Evolutionary conservation across 2,329 filamentous ascomycete species (phyloP), one percentile per base, ranked within the genome.

Genomic region (Tolypocladium guangdongense): DNA sequence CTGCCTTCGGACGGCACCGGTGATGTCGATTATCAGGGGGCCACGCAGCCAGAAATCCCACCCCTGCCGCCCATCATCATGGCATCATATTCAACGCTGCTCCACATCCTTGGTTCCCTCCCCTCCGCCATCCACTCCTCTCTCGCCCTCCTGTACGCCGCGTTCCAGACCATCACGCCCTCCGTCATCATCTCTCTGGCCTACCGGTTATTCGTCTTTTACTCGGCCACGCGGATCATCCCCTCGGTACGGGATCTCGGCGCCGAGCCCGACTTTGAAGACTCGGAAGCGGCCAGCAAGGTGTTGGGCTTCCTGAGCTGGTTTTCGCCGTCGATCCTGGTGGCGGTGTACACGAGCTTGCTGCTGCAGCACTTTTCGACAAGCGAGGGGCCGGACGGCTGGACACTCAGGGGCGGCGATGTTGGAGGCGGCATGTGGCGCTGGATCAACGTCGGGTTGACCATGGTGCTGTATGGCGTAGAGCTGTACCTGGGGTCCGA

Each of bases 1-100:
- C 83, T 92, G 60, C 90, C 93, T 3, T 91, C 88, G 5, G 83
- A 80, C n/a, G 75, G 79, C 32, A 74, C 78, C 35, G 78, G 82
- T 33, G 72, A 75, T 3, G 70, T 76, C 4, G 78, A 78, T 48
- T 71, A 72, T 55, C 68, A 75, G 50, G 70, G 73, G 35, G 67
- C 72, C 2, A 65, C 80, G 16, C 87, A 95, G 56, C 84, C 88
- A n/a, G 91, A 95, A 30, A 93, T 97, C 57, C 93, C 93, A 39
- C 93, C 93, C n/a, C 78, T 99, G 45, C 93, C 93, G 16, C 93
- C 93, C 1, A 90, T 97, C 59, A 92, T 99, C 68, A 97, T 97
- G 92, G 93, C 92, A 6, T 96, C 91, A 7, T 97, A 96, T 71
- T 92, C 90, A 30, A 96, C 92, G 0, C 75, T 97, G 45, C 76